phyloP scores from a whole-genome alignment of 495 filamentous ascomycete genomes.

The Evernia prunastri region DNA sequence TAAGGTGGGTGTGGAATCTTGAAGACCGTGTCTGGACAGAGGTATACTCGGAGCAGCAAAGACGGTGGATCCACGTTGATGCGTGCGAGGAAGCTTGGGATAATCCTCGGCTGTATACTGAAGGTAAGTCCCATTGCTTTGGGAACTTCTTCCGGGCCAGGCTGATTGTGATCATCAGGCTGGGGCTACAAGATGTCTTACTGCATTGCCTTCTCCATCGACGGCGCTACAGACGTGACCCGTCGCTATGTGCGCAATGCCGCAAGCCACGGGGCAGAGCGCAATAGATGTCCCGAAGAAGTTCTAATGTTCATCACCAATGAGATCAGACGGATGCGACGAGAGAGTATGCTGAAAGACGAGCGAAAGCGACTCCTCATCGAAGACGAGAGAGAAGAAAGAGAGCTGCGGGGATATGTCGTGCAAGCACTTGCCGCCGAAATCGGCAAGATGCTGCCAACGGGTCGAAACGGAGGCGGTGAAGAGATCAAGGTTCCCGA shows the following conservation, averaged over 20 bases:
- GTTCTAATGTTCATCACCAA: slow-evolving; percentile 81
- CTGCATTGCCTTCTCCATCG: slow-evolving; percentile 92
- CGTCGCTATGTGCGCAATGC: slow-evolving; percentile 86
- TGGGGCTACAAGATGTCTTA: slow-evolving; percentile 95
- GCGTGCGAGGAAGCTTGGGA: slow-evolving; percentile 94
- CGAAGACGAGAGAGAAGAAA: slow-evolving; percentile 82
- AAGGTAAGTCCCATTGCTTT: slow-evolving; percentile 49
- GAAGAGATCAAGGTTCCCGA: slow-evolving; percentile 23
- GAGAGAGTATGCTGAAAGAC: slow-evolving; percentile 70
- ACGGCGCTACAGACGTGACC: slow-evolving; percentile 93
- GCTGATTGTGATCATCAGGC: slow-evolving; percentile 36
- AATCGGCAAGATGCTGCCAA: slow-evolving; percentile 49
- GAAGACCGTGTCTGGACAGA: slow-evolving; percentile 99
- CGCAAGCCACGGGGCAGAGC: slow-evolving; percentile 61
- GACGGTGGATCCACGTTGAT: slow-evolving; percentile 96
- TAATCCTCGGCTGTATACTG: slow-evolving; percentile 83
- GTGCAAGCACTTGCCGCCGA: slow-evolving; percentile 62
- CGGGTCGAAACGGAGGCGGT: slow-evolving; percentile 8
- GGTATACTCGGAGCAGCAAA: slow-evolving; percentile 88
- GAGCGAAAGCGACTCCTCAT: slow-evolving; percentile 75
- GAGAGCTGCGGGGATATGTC: slow-evolving; percentile 71
- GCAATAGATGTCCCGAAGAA: slow-evolving; percentile 74
- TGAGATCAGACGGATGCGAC: slow-evolving; percentile 78
- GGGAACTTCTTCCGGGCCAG: slow-evolving; percentile 3
- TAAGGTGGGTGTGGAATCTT: slow-evolving; percentile 97